Evolutionary conservation across 805 yeast species (phyloP).

Genomic region (Teunomyces kruisii): DNA sequence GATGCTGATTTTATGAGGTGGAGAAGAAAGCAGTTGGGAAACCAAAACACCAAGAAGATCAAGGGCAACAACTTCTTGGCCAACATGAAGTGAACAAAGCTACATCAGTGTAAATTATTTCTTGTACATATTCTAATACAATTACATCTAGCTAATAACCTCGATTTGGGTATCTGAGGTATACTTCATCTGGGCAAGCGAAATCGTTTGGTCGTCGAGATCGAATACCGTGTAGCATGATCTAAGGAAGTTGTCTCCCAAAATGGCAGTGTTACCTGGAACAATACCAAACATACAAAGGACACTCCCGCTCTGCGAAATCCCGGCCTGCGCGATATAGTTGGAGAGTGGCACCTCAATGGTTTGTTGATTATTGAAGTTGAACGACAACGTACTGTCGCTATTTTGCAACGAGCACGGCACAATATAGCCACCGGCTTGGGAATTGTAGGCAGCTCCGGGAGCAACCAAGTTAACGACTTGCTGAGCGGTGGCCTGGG

Average conservation of each 20-base stretch:
- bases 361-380: slow-evolving; percentile 9
- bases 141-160: slow-evolving; percentile 5
- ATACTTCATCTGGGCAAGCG: slow-evolving; percentile 24
- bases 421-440: slow-evolving; percentile 11
- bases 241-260: slow-evolving; percentile 30
- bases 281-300: slow-evolving; percentile 12
- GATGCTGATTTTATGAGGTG: slow-evolving; percentile 65
- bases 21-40: slow-evolving; percentile 64
- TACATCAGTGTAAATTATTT: not conserved
- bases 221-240: slow-evolving; percentile 26
- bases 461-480: slow-evolving; percentile 9
- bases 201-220: slow-evolving; percentile 23
- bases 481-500: slow-evolving; percentile 18
- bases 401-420: slow-evolving; percentile 14
- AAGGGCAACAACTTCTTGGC: slow-evolving; percentile 78
- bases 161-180: slow-evolving; percentile 12
- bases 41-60: slow-evolving; percentile 64
- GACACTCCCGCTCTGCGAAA: slow-evolving; percentile 1
- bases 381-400: slow-evolving; percentile 11
- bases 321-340: slow-evolving; percentile 12
- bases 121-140: slow-evolving; percentile 3
- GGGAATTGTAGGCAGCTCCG: slow-evolving; percentile 5
- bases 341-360: slow-evolving; percentile 16
- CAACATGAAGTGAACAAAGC: slow-evolving; percentile 37
- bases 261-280: slow-evolving; percentile 14